These are phyloP conservation scores for Boletellus ananiceps DNA, from an alignment of 768 basidiomycete species.

Conservation along the genomic window DNA sequence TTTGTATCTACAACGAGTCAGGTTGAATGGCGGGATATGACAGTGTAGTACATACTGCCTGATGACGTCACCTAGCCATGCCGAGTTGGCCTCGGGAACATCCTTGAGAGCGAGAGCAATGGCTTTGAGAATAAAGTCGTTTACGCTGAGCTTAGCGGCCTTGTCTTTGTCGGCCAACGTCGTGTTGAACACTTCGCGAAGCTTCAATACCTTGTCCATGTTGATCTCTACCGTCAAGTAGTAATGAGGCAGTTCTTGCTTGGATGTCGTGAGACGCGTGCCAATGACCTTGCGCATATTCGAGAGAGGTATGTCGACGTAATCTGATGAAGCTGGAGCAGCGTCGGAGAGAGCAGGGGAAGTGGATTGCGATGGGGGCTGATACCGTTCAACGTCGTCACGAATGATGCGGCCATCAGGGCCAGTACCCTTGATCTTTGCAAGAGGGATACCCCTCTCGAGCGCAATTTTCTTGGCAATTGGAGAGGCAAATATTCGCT, in stretches of 20 bases:
- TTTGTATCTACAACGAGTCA: constrained; percentile 61
- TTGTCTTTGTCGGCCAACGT: constrained; percentile 83
- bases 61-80: constrained; percentile 95
- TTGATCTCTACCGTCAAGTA: constrained; percentile 92
- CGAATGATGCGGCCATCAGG: constrained; percentile 93
- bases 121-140: constrained; percentile 98
- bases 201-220: constrained; percentile 94
- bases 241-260: constrained; percentile 95
- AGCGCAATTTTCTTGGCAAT: constrained; percentile 96
- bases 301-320: constrained; percentile 83
- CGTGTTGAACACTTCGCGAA: constrained; percentile 95
- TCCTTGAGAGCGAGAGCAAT: constrained; percentile 86
- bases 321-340: constrained; percentile 60
- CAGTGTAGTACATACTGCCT: constrained; percentile 65
- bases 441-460: constrained; percentile 87
- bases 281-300: constrained; percentile 97
- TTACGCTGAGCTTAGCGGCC: constrained; percentile 89
- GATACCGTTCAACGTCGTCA: constrained; percentile 91
- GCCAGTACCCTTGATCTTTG: constrained; percentile 88
- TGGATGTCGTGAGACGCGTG: constrained; percentile 83
- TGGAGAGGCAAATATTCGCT: constrained; percentile 91
- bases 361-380: constrained; percentile 45
- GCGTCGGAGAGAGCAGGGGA: constrained; percentile 41
- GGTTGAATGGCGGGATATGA: not conserved
- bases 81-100: constrained; percentile 96